phyloP scores from a whole-genome alignment of 768 basidiomycete species.

The Tulasnella sp. region DNA sequence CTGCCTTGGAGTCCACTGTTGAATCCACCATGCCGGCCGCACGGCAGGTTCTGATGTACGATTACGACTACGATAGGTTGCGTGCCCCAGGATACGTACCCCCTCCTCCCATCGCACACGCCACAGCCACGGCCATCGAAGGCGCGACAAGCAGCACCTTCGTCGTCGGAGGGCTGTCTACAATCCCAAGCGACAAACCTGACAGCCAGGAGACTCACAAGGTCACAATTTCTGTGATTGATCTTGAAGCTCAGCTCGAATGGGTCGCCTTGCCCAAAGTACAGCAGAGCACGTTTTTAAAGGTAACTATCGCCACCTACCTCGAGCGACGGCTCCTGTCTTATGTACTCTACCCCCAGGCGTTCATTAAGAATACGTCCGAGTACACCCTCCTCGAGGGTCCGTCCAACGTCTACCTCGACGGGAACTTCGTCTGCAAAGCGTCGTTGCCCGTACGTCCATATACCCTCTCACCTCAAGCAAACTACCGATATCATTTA shows the following conservation, averaged over 20 bases:
- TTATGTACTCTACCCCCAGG: background rate
- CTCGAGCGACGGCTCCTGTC: background rate
- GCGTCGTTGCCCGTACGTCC: conserved; percentile 7
- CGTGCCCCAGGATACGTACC: background rate
- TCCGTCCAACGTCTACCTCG: conserved; percentile 16
- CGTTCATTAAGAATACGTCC: conserved; percentile 17
- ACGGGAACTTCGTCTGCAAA: conserved; percentile 16
- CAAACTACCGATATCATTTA: background rate
- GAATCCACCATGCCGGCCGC: background rate
- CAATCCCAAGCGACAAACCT: conserved; percentile 17
- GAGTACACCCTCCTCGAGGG: conserved; percentile 16
- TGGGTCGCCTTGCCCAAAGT: conserved; percentile 16
- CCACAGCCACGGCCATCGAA: background rate
- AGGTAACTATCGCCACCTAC: too few relatives aligned
- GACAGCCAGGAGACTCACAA: conserved; percentile 11
- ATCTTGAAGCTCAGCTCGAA: conserved; percentile 15
- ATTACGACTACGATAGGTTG: background rate
- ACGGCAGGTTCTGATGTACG: background rate
- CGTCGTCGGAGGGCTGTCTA: conserved; percentile 20
- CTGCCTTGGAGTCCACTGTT: background rate
- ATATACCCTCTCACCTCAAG: background rate
- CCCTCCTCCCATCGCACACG: background rate
- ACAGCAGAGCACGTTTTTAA: background rate
- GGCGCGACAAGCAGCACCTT: conserved; percentile 16
- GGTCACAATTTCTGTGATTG: conserved; percentile 13